Conservation (phyloP, 106 monocot species). For the Gastrodia elata region DNA sequence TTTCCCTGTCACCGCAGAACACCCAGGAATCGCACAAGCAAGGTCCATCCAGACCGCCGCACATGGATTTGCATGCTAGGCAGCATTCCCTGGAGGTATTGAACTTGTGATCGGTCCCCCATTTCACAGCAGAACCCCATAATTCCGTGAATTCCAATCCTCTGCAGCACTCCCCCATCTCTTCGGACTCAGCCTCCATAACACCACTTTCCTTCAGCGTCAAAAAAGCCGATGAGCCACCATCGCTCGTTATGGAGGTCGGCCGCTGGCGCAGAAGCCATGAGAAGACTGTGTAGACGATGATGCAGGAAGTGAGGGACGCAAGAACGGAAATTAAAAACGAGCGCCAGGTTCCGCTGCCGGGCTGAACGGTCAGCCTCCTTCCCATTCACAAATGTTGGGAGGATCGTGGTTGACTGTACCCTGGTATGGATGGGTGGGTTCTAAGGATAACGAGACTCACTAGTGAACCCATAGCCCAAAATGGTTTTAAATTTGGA, state of each 20-base stretch:
- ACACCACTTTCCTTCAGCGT: background rate
- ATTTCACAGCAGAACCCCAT: slow-evolving; percentile 82
- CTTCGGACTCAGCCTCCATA: slow-evolving; percentile 6
- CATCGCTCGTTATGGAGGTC: background rate
- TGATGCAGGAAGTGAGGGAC: slow-evolving; percentile 23
- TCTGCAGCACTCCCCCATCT: slow-evolving; percentile 53
- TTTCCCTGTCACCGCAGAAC: slow-evolving; percentile 70
- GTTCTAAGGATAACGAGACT: background rate
- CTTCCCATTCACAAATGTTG: slow-evolving; percentile 22
- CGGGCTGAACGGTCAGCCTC: slow-evolving; percentile 16
- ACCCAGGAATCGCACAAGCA: slow-evolving; percentile 96
- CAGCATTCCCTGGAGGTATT: slow-evolving; percentile 67
- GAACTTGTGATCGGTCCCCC: slow-evolving; percentile 72
- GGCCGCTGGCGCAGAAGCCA: slow-evolving; percentile 8
- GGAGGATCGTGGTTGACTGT: background rate
- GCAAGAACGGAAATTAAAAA: slow-evolving; percentile 15
- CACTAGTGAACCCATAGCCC: too few relatives aligned
- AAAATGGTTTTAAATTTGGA: too few relatives aligned
- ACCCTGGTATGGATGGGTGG: background rate
- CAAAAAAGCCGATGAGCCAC: background rate
- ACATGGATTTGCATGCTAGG: slow-evolving; percentile 76
- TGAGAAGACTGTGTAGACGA: slow-evolving; percentile 50
- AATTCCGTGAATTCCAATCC: slow-evolving; percentile 71
- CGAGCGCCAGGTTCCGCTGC: slow-evolving; percentile 9
- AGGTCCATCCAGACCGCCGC: slow-evolving; percentile 39